phyloP scores from a whole-genome alignment of 768 basidiomycete genomes.

The Hypsizygus marmoreus region DNA sequence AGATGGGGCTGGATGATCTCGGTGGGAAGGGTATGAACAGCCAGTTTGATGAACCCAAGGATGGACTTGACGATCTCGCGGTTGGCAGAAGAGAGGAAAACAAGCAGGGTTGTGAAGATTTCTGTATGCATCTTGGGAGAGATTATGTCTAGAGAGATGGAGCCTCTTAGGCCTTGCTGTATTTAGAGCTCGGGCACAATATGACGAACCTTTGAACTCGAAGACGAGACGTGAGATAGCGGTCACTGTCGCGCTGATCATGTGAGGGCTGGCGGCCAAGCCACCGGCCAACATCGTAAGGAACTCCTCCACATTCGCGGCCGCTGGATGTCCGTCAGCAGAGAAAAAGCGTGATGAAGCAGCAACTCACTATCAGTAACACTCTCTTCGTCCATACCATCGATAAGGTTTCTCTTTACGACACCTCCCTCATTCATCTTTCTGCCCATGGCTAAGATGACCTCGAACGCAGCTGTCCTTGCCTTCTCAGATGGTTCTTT shows the following conservation, averaged over 20 bases:
- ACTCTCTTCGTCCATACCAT: conserved; percentile 80
- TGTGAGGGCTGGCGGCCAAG: conserved; percentile 90
- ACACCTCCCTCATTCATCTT: conserved; percentile 90
- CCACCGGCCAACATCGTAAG: conserved; percentile 97
- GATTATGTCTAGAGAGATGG: conserved; percentile 54
- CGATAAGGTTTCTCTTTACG: conserved; percentile 73
- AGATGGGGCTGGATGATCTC: conserved; percentile 80
- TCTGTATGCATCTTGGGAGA: conserved; percentile 76
- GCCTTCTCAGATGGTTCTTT: conserved; percentile 97
- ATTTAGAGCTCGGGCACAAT: background rate
- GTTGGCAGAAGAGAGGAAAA: conserved; percentile 92
- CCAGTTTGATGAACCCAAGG: conserved; percentile 92
- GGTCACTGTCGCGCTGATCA: conserved; percentile 97
- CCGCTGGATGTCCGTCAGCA: conserved; percentile 34
- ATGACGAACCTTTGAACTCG: conserved; percentile 83
- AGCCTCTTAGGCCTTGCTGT: background rate
- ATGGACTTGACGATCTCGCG: conserved; percentile 98
- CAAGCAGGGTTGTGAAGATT: conserved; percentile 80
- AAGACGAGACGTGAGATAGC: conserved; percentile 92
- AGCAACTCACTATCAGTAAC: conserved; percentile 47
- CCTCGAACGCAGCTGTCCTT: conserved; percentile 84
- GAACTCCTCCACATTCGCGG: conserved; percentile 86
- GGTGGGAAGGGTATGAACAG: conserved; percentile 79
- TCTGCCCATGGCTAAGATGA: conserved; percentile 87
- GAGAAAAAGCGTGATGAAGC: conserved; percentile 18